phyloP scores from a whole-genome alignment of 2,329 filamentous ascomycete species.

The Trichoderma asperellum region DNA sequence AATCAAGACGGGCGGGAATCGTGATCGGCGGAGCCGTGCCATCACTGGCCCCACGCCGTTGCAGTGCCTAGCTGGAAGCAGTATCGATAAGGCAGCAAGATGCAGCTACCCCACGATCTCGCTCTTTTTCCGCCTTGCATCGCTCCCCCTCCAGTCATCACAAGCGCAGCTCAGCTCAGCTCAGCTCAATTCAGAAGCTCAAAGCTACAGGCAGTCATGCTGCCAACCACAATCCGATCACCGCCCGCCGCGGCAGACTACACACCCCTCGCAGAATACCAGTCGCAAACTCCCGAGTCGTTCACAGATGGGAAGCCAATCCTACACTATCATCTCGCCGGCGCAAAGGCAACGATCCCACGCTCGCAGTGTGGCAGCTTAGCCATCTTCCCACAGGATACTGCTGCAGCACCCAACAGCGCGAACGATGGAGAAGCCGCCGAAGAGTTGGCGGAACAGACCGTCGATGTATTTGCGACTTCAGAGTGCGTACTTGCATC shows the following conservation, averaged over 20 bases:
- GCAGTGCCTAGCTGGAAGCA: not conserved
- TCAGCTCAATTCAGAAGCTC: not conserved
- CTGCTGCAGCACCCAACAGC: constrained; percentile 38
- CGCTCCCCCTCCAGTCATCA: not conserved
- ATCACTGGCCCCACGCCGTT: constrained; percentile 27
- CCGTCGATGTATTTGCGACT: constrained; percentile 61
- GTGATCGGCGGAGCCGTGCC: constrained; percentile 9
- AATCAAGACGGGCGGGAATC: not conserved
- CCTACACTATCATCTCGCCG: constrained; percentile 64
- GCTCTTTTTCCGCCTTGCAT: not conserved
- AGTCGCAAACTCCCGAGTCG: constrained; percentile 70
- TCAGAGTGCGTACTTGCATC: constrained; percentile 53
- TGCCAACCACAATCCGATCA: constrained; percentile 59
- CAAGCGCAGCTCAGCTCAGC: not conserved
- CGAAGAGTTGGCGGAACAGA: constrained; percentile 47
- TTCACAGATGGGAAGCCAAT: constrained; percentile 75
- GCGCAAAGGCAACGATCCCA: constrained; percentile 62
- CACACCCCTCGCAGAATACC: constrained; percentile 68
- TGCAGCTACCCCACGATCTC: constrained; percentile 29
- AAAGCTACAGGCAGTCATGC: constrained; percentile 36
- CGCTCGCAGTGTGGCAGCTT: constrained; percentile 58
- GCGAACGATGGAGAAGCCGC: constrained; percentile 40
- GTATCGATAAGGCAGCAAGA: constrained; percentile 29
- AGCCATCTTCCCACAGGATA: constrained; percentile 55
- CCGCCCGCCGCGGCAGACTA: constrained; percentile 64